Evolutionary conservation across 495 filamentous ascomycete genomes (phyloP), one percentile per base, ranked within the genome.

Genomic region (Hypoxylon perforatum): DNA sequence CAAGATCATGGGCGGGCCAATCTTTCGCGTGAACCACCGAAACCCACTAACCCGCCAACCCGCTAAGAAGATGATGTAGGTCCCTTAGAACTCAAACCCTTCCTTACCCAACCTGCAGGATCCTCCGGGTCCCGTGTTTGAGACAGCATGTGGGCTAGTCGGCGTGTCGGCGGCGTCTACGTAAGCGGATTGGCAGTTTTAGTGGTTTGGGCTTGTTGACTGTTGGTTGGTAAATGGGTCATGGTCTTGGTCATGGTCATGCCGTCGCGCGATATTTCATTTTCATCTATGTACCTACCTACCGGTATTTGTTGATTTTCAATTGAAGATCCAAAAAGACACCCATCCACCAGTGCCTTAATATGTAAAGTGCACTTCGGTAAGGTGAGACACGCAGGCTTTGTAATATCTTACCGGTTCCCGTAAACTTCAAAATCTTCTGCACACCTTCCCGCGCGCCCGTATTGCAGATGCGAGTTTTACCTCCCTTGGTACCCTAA

Each of bases 121-220:
- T 67, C 44, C 50, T 18, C 56, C 48, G 36, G 47, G 66, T 69
- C 66, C 66, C 66, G 66, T 69, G 66, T 64, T 51, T 69, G 61
- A 57, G 61, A 57, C 38, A 52, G 56, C 66, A 69, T 69, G 66
- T 69, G 66, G 66, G 59, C 60, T 42, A n/a, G 55, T 58, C 45
- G 47, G 45, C 39, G 50, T 38, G 61, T 45, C 46, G 45, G 46
- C 39, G 30, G 54, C 36, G 46, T 18, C 18, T 55, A 30, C 44
- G 44, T 58, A 48, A 25, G 55, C 17, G 54, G 54, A 41, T 45
- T 45, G 39, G n/a, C 9, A 12, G n/a, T n/a, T 1, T 4, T 22
- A 57, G 41, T n/a, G 35, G 44, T 17, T 6, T 39, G 41, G 21
- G n/a, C n/a, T n/a, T 38, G 39, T 48, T 7, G 41, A 28, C 10